Evolutionary conservation across 2,329 filamentous ascomycete species (phyloP), one percentile per base, ranked within the genome.

Genomic region (Metarhizium guizhouense): DNA sequence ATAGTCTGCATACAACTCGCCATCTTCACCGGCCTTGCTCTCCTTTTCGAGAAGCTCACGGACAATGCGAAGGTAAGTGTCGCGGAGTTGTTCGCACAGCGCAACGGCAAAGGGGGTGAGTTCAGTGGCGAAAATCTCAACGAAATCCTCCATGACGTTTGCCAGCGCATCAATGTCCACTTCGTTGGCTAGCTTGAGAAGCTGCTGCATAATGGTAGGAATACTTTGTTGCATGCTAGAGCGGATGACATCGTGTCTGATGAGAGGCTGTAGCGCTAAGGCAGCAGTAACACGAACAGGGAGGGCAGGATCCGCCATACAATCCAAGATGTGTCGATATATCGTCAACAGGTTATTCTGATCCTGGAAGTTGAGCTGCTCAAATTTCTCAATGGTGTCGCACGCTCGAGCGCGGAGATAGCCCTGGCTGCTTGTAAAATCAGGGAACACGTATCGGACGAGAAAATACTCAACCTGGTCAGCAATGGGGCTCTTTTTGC

Each of bases 101-200:
- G 94, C 94, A 36, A 99, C 93, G 11, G 94, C 94, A 65, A 99
- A 99, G 3, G 94, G 94, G 6, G 94, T 97, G 50, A 99, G 81
- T 70, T 99, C 94, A 3, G 90, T 82, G n/a, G 94, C 93, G 68
- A 99, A 99, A 2, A 97, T 92, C 71, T 99, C 94, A 49, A 99
- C 94, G 68, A 99, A 99, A 68, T 99, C 94, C 72, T 99, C 94
- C 94, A 99, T 99, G 43, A 99, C 94, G 66, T 97, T 97, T 25
- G 94, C 93, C 45, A 99, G 79, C 5, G 94, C 92, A 71, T 99
- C 94, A 51, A 99, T 93, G 68, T 99, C 94, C 57, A 95, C 94
- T 73, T 99, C 94, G 67, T 99, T 99, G 32, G 94, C 93, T 56
- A 99, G 78, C 75, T 97, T 97, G 54, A 99, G 80, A 14, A 99